Conservation (phyloP, 2,329 filamentous ascomycete species). For the Botryosphaeria dothidea region DNA sequence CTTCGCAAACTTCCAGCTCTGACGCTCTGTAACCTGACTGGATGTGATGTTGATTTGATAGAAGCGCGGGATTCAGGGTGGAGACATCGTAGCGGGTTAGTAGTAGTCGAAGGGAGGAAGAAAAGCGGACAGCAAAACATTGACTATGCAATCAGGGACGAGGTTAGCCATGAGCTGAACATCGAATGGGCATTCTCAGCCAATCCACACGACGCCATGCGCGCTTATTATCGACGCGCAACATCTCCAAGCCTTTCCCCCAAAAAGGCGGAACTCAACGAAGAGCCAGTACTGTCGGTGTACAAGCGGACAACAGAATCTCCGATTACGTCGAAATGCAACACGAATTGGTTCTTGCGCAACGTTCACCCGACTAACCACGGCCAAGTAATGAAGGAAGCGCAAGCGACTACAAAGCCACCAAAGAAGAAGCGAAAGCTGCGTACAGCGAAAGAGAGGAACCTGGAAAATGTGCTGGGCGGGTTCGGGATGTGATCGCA, state of each 20-base stretch:
- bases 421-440: constrained; percentile 4
- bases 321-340: background rate
- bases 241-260: background rate
- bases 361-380: too few relatives aligned
- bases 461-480: background rate
- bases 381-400: background rate
- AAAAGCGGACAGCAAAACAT: background rate
- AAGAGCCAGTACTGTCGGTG: background rate
- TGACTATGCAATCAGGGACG: background rate
- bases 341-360: background rate
- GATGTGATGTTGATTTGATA: background rate
- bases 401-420: background rate
- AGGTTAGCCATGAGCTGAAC: background rate
- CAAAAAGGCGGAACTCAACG: background rate
- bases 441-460: background rate
- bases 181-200: background rate
- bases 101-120: background rate
- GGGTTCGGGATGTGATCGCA: background rate
- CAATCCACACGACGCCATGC: background rate
- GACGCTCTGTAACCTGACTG: background rate
- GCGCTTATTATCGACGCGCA: constrained; percentile 2
- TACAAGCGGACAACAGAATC: background rate
- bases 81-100: background rate
- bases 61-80: background rate
- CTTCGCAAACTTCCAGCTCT: background rate